Evolutionary conservation across 495 filamentous ascomycete genomes (phyloP).

Genomic region (Neurospora sp.): DNA sequence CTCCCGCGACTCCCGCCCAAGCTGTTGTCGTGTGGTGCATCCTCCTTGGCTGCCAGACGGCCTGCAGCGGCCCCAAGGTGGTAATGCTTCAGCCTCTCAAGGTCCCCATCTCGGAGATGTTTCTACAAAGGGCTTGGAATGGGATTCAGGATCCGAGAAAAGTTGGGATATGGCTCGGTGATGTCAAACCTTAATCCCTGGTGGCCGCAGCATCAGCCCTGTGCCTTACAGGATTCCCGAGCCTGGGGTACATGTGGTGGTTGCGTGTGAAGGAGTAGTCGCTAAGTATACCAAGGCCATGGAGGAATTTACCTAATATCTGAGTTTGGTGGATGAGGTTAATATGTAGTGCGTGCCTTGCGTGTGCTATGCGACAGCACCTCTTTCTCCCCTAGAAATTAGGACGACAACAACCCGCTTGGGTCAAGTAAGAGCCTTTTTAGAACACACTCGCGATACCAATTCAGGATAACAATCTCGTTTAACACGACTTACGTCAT

Average conservation of each 20-base stretch:
- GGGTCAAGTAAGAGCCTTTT: not conserved
- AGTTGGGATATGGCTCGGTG: constrained; percentile 10
- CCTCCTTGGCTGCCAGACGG: constrained; percentile 11
- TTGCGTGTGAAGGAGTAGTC: not conserved
- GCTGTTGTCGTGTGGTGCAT: not conserved
- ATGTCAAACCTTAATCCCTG: constrained; percentile 21
- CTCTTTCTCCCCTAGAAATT: not conserved
- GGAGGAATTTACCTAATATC: not conserved
- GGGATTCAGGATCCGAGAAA: constrained; percentile 4
- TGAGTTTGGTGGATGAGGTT: not conserved
- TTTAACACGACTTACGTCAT: not conserved
- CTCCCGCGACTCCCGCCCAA: not conserved
- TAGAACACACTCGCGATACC: not conserved
- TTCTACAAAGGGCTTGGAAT: constrained; percentile 23
- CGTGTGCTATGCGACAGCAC: not conserved
- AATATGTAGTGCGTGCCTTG: not conserved
- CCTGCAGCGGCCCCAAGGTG: constrained; percentile 3
- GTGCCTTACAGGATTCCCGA: constrained; percentile 7
- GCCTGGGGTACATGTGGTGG: not conserved
- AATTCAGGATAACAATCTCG: not conserved
- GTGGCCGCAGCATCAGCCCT: not conserved
- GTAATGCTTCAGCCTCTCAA: constrained; percentile 12
- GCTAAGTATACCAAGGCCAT: not conserved
- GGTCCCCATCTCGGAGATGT: constrained; percentile 14
- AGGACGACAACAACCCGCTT: not conserved